A percentile compares a stretch with the other conserved stretches of the same genome.
These are phyloP conservation scores for Cyberlindnera euphorbiiphila DNA, from an alignment of 805 yeast species.

Conservation along the genomic window DNA sequence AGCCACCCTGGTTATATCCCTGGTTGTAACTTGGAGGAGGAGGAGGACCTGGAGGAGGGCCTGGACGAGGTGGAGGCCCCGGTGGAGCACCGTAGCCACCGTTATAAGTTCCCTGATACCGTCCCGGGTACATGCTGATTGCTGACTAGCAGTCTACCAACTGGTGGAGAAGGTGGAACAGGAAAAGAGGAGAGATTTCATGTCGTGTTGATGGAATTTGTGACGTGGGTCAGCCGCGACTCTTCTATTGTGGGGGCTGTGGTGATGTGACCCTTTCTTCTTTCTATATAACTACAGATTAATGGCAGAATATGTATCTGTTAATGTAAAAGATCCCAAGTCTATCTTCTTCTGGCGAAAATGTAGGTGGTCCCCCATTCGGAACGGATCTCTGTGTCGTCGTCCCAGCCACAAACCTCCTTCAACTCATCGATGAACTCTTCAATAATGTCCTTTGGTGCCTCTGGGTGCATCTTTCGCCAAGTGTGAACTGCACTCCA, in stretches of 20 bases:
- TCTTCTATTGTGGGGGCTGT: too few relatives aligned
- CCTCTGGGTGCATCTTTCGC: conserved; percentile 40
- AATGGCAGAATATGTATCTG: too few relatives aligned
- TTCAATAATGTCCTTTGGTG: conserved; percentile 45
- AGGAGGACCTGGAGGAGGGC: conserved; percentile 9
- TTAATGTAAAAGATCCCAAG: too few relatives aligned
- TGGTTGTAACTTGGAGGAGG: conserved; percentile 12
- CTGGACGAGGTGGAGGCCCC: conserved; percentile 1
- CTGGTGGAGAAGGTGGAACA: too few relatives aligned
- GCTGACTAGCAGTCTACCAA: too few relatives aligned
- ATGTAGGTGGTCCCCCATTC: conserved; percentile 56
- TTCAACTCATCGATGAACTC: conserved; percentile 41
- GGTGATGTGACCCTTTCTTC: too few relatives aligned
- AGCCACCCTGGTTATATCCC: conserved; percentile 3
- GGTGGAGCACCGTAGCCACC: conserved; percentile 6
- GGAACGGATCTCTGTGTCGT: conserved; percentile 38
- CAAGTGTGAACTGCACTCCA: conserved; percentile 66
- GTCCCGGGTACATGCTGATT: conserved; percentile 21
- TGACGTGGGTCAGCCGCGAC: too few relatives aligned
- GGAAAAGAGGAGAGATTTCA: too few relatives aligned
- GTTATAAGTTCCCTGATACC: conserved; percentile 7
- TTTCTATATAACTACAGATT: too few relatives aligned
- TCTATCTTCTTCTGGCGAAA: conserved; percentile 36
- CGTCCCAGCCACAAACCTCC: conserved; percentile 42
- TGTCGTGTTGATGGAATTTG: conserved; percentile 1